phyloP scores from a whole-genome alignment of 208 protist genomes.

The Wallacemonas sp. region DNA sequence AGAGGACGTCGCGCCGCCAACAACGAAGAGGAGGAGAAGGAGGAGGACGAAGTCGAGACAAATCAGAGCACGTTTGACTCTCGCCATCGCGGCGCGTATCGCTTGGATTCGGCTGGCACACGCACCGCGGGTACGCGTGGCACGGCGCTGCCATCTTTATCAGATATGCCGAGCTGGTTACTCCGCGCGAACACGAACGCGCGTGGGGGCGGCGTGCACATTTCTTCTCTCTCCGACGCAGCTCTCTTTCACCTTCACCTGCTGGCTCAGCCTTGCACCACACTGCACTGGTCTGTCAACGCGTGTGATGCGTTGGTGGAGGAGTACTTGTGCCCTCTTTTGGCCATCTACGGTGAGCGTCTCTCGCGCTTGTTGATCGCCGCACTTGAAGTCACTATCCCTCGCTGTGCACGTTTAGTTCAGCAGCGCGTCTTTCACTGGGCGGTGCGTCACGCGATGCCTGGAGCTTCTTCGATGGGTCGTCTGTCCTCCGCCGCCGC shows the following conservation, averaged over 20 bases:
- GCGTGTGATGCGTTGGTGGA: constrained; percentile 42
- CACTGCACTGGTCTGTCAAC: constrained; percentile 34
- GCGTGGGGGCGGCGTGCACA: too few relatives aligned
- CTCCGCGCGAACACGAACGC: too few relatives aligned
- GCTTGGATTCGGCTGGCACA: too few relatives aligned
- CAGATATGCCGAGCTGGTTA: background rate
- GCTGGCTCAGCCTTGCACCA: constrained; percentile 57
- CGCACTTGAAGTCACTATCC: constrained; percentile 32
- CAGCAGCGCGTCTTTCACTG: constrained; percentile 20
- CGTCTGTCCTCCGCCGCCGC: background rate
- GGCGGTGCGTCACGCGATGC: constrained; percentile 22
- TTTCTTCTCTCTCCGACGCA: constrained; percentile 37
- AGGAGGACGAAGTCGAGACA: background rate
- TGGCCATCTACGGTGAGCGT: constrained; percentile 37
- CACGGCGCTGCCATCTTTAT: background rate
- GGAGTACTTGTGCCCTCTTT: constrained; percentile 27
- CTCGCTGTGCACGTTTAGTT: constrained; percentile 24
- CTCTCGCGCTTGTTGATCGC: constrained; percentile 50
- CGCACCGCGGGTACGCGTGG: too few relatives aligned
- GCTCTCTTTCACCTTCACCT: constrained; percentile 69
- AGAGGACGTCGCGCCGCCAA: background rate
- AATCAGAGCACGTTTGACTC: too few relatives aligned
- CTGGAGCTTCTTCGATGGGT: constrained; percentile 14
- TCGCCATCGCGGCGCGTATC: too few relatives aligned
- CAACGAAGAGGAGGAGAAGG: background rate